Base-by-base conservation (phyloP, 352 stramenopile species). In the Elongisporangium undulatum region DNA sequence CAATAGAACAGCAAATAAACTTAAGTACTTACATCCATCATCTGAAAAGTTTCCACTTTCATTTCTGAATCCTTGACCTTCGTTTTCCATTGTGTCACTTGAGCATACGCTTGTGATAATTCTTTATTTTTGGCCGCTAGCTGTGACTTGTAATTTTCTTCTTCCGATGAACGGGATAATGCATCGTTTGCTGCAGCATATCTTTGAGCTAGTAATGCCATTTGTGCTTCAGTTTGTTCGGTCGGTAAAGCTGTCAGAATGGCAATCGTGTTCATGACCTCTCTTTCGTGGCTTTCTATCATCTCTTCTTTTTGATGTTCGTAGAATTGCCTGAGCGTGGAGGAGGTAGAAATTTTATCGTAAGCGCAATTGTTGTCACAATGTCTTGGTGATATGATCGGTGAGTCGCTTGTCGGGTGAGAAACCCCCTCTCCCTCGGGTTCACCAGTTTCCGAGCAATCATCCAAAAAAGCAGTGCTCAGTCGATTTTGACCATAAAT, bases 11-110 rank as follows among this genome's bases (percentile, higher is more conserved):
- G 2, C 54, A 24, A 12, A 50, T 9, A 61, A 3, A 21, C 52
- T 3, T 15, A 49, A 23, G 2, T 49, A 74, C 77, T 56, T 75
- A 87, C 79, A 59, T 68, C 79, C 60, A 88, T 80, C 19, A 84
- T 66, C 50, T 62, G 64, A 61, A 85, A 85, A 1, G 79, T 75
- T 61, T 90, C 78, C 39, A 87, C 72, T 49, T 86, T 88, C 57
- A 71, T 68, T 55, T 90, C 77, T 20, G 61, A 69, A 22, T 58
- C 72, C 49, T 79, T 73, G 13, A 80, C 55, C 24, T 63, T 71
- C 9, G 69, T 51, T 56, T 81, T 64, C 23, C 87, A 62, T 7
- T 65, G 53, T 0, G 58, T 15, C 5, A 89, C 53, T 50, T 82
- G 58, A 34, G 29, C 20, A 23, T 65, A 48, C 58, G 74, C 71